Conservation (phyloP, 2,329 filamentous ascomycete genomes). For the Aurifilum marmelostoma region DNA sequence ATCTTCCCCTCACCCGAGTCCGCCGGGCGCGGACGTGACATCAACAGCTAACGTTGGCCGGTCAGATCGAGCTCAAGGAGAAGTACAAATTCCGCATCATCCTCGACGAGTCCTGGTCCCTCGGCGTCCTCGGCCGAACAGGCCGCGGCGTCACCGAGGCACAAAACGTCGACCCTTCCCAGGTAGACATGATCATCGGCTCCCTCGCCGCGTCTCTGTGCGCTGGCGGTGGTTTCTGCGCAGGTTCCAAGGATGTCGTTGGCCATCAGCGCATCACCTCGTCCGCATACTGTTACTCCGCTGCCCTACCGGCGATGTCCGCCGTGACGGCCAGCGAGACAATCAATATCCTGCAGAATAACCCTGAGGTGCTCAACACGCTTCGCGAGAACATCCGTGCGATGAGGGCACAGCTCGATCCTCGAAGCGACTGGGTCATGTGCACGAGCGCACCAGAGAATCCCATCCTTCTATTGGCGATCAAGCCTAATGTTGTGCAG, state of each 20-base stretch:
- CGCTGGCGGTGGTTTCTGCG: constrained; percentile 94
- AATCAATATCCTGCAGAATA: constrained; percentile 81
- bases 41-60: background rate
- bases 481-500: constrained; percentile 82
- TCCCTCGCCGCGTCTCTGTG: constrained; percentile 88
- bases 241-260: constrained; percentile 86
- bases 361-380: constrained; percentile 77
- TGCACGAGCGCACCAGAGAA: constrained; percentile 84
- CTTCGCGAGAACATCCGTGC: constrained; percentile 85
- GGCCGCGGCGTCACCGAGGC: constrained; percentile 93
- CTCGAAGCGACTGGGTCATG: constrained; percentile 88
- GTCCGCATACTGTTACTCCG: constrained; percentile 92
- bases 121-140: constrained; percentile 88
- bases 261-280: constrained; percentile 95
- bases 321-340: constrained; percentile 96
- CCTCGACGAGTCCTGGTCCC: constrained; percentile 96
- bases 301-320: constrained; percentile 88
- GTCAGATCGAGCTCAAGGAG: constrained; percentile 83
- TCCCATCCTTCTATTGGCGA: constrained; percentile 78
- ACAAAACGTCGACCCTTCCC: constrained; percentile 90
- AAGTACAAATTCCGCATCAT: constrained; percentile 98
- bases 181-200: constrained; percentile 97
- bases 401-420: constrained; percentile 86
- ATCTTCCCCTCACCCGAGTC: background rate
- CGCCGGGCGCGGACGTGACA: background rate